Conservation (phyloP, 2,329 filamentous ascomycete genomes). For the Albophoma yamanashiensis region DNA sequence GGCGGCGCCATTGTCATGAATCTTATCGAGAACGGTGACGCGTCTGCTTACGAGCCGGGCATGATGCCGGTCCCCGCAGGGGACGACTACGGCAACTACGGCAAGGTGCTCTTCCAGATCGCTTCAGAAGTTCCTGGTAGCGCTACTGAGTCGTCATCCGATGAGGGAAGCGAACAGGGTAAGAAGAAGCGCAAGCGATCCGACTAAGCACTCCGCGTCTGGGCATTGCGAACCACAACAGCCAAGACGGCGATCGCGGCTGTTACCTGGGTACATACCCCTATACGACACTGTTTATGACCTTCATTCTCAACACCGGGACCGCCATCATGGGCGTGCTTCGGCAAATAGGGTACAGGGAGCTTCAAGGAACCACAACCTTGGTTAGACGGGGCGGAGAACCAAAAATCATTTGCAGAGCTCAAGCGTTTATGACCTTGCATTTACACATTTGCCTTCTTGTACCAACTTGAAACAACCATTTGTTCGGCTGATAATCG, state of each 20-base stretch:
- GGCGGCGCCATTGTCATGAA: slow-evolving; percentile 86
- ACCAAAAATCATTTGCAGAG: slow-evolving; percentile 18
- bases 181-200: slow-evolving; percentile 66
- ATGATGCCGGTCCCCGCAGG: slow-evolving; percentile 33
- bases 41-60: slow-evolving; percentile 28
- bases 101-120: slow-evolving; percentile 73
- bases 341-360: slow-evolving; percentile 16
- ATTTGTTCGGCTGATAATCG: slow-evolving; percentile 16
- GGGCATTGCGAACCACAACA: neutral
- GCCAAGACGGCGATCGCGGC: neutral
- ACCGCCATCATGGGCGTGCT: slow-evolving; percentile 4
- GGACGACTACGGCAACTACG: slow-evolving; percentile 57
- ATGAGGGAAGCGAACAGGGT: slow-evolving; percentile 37
- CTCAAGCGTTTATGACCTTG: slow-evolving; percentile 26
- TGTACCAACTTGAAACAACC: slow-evolving; percentile 30
- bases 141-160: slow-evolving; percentile 45
- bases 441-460: slow-evolving; percentile 30
- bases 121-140: slow-evolving; percentile 63
- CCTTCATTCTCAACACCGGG: slow-evolving; percentile 3
- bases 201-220: slow-evolving; percentile 30
- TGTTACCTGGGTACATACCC: neutral
- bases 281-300: slow-evolving; percentile 6
- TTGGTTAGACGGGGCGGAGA: slow-evolving; percentile 20
- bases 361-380: slow-evolving; percentile 10
- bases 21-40: slow-evolving; percentile 63